These are phyloP conservation scores for Globisporangium nagaii DNA, from an alignment of 352 stramenopile species.

Conservation along the genomic window DNA sequence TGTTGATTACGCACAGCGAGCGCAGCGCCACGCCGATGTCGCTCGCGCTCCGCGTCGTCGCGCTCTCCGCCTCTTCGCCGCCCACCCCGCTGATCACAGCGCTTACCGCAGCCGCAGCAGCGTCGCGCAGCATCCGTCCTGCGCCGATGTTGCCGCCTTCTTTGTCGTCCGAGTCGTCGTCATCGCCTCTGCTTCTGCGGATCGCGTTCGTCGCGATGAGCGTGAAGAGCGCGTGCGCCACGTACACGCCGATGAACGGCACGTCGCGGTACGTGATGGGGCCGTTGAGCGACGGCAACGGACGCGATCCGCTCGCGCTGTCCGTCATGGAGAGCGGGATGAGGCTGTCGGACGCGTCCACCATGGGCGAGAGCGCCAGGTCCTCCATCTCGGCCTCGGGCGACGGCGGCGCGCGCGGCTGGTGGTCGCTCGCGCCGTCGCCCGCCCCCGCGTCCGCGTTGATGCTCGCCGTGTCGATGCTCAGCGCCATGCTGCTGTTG, in stretches of 20 bases:
- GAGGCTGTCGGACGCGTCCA: slow-evolving; percentile 35
- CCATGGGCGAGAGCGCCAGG: slow-evolving; percentile 46
- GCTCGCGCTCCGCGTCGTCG: slow-evolving; percentile 20
- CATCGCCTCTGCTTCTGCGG: slow-evolving; percentile 22
- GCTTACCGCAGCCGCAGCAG: slow-evolving; percentile 5
- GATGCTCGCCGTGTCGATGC: slow-evolving; percentile 13
- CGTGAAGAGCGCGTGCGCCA: slow-evolving; percentile 46
- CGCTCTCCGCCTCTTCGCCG: neutral
- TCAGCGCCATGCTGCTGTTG: slow-evolving; percentile 6
- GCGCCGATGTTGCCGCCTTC: slow-evolving; percentile 2
- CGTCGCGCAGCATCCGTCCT: slow-evolving; percentile 1
- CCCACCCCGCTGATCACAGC: neutral
- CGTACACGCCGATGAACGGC: slow-evolving; percentile 40
- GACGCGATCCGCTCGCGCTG: slow-evolving; percentile 44
- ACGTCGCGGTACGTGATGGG: slow-evolving; percentile 61
- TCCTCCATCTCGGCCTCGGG: slow-evolving; percentile 42
- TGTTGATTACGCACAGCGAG: slow-evolving; percentile 64
- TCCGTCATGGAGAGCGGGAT: slow-evolving; percentile 71
- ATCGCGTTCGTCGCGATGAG: slow-evolving; percentile 38
- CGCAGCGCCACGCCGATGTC: slow-evolving; percentile 50
- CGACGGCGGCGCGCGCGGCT: neutral
- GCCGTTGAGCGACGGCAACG: slow-evolving; percentile 54
- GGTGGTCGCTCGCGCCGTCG: neutral
- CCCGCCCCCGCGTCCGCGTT: slow-evolving; percentile 5
- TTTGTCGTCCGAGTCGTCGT: slow-evolving; percentile 2